These are phyloP conservation scores for Elsinoe fawcettii DNA, from an alignment of 2,329 filamentous ascomycete genomes.

Conservation along the genomic window DNA sequence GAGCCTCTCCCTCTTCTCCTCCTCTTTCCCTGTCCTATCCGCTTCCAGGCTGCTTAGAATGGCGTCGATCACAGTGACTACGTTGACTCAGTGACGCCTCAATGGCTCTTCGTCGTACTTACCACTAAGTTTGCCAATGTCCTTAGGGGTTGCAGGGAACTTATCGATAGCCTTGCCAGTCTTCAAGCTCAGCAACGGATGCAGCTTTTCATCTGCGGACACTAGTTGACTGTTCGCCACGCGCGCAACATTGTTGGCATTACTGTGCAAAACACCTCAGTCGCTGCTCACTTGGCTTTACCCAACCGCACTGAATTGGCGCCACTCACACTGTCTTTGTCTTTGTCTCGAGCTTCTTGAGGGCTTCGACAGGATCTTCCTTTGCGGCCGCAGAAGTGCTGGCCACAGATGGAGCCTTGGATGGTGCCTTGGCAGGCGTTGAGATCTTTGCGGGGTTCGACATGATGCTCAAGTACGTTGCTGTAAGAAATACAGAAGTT, in stretches of 20 bases:
- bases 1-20: conserved; percentile 25
- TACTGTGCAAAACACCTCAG: conserved; percentile 18
- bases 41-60: conserved; percentile 27
- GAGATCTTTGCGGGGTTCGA: conserved; percentile 14
- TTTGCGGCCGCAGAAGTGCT: conserved; percentile 17
- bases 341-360: conserved; percentile 26
- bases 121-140: conserved; percentile 26
- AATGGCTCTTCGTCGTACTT: conserved; percentile 1
- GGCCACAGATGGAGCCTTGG: conserved; percentile 16
- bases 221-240: conserved; percentile 28
- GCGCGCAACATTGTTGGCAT: conserved; percentile 27
- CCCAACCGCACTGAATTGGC: neutral
- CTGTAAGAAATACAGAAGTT: neutral
- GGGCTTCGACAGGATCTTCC: conserved; percentile 23
- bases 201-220: conserved; percentile 25
- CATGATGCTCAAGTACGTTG: neutral
- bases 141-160: conserved; percentile 27
- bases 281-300: neutral
- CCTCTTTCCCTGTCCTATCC: conserved; percentile 26
- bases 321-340: conserved; percentile 25
- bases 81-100: neutral
- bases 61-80: conserved; percentile 25
- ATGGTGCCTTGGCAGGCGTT: conserved; percentile 16
- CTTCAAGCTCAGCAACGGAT: conserved; percentile 26
- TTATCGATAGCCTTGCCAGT: conserved; percentile 26